phyloP scores from a whole-genome alignment of 257 asterid genomes.

The Gynochthodes officinalis region DNA sequence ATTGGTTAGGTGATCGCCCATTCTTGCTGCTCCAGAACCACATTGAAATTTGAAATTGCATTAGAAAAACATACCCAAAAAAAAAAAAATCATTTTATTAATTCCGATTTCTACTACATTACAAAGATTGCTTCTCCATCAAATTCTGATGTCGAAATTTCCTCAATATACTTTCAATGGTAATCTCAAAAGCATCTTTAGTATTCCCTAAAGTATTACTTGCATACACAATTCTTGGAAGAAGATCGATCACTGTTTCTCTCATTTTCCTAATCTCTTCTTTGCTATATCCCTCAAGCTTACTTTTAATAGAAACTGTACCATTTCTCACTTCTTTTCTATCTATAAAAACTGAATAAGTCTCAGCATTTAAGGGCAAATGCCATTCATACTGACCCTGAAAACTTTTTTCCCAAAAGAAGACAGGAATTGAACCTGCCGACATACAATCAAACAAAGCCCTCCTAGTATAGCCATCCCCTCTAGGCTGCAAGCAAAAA shows the following conservation, averaged over 20 bases:
- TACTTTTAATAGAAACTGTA: constrained; percentile 7
- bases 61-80: not conserved
- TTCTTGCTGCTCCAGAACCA: no score
- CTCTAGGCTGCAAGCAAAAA: constrained; percentile 62
- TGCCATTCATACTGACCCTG: constrained; percentile 58
- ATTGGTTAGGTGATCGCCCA: no score
- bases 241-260: constrained; percentile 15
- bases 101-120: not conserved
- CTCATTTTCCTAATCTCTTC: constrained; percentile 22
- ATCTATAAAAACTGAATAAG: constrained; percentile 47
- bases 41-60: no score
- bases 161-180: constrained; percentile 48
- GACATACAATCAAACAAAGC: constrained; percentile 58
- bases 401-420: constrained; percentile 48
- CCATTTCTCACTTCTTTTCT: constrained; percentile 40
- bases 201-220: constrained; percentile 23
- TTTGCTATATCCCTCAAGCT: constrained; percentile 9
- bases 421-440: constrained; percentile 63
- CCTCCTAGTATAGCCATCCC: constrained; percentile 58
- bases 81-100: not conserved
- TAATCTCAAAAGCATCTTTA: constrained; percentile 52
- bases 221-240: constrained; percentile 35
- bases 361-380: constrained; percentile 29
- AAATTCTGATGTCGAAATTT: constrained; percentile 26
- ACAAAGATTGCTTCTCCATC: not conserved